phyloP scores from a whole-genome alignment of 768 basidiomycete genomes.

The Cystobasidiopsis lactophilus region DNA sequence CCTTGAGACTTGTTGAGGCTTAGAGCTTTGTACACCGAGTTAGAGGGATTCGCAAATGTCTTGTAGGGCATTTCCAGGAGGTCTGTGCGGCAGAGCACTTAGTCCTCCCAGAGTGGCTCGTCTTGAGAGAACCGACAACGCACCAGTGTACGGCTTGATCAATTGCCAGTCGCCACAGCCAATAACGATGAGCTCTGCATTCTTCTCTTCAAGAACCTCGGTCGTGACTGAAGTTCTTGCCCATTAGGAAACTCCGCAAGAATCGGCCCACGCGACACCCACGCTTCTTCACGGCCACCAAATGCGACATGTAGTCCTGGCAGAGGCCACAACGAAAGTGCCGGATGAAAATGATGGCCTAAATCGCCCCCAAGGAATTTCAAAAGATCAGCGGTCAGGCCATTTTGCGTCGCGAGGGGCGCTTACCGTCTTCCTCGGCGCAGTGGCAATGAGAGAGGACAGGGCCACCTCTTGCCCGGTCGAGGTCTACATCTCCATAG shows the following conservation, averaged over 20 bases:
- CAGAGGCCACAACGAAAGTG: neutral
- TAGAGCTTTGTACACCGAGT: neutral
- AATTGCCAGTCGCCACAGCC: neutral
- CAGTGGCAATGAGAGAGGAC: too few relatives aligned
- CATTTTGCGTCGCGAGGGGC: too few relatives aligned
- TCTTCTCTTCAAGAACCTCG: neutral
- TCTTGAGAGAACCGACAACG: neutral
- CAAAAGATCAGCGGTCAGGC: too few relatives aligned
- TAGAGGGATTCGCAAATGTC: neutral
- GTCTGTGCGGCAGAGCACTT: neutral
- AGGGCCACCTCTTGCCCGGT: too few relatives aligned
- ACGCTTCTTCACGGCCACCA: too few relatives aligned
- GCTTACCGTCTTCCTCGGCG: too few relatives aligned
- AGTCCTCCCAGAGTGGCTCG: neutral
- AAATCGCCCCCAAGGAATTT: too few relatives aligned
- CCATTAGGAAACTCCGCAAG: neutral
- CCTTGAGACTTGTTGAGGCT: neutral
- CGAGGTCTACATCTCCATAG: too few relatives aligned
- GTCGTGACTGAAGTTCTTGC: neutral
- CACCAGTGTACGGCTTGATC: neutral
- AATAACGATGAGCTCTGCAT: neutral
- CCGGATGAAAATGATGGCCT: neutral
- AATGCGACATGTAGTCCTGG: neutral
- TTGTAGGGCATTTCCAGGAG: neutral
- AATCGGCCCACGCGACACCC: too few relatives aligned